These are phyloP conservation scores for Ophiosphaerella narmari DNA, from an alignment of 2,329 filamentous ascomycete species.

Conservation along the genomic window DNA sequence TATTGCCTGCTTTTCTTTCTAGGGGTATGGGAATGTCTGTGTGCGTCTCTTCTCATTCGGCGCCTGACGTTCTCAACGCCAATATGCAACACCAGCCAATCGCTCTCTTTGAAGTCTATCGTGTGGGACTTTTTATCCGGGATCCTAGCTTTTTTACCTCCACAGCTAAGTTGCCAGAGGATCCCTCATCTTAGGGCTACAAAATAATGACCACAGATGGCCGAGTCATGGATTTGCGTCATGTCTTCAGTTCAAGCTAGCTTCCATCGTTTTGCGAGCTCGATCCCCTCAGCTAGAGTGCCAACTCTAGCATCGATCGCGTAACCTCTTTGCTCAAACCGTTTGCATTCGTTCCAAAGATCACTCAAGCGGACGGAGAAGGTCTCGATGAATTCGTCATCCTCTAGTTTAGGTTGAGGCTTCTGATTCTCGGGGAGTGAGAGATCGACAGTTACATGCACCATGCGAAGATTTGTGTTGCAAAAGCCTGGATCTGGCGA, in stretches of 20 bases:
- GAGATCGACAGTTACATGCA: constrained; percentile 76
- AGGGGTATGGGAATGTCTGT: too few relatives aligned
- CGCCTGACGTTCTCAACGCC: too few relatives aligned
- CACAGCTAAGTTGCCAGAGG: too few relatives aligned
- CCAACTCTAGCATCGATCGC: constrained; percentile 80
- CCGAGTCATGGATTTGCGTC: too few relatives aligned
- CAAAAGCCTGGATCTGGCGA: constrained; percentile 48
- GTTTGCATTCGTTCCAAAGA: constrained; percentile 69
- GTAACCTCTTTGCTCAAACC: constrained; percentile 70
- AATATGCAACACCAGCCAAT: too few relatives aligned
- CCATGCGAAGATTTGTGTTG: constrained; percentile 59
- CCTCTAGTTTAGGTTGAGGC: constrained; percentile 71
- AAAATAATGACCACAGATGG: too few relatives aligned
- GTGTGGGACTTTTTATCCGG: too few relatives aligned
- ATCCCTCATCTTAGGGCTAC: too few relatives aligned
- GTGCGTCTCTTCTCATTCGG: too few relatives aligned
- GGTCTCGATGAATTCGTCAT: constrained; percentile 81
- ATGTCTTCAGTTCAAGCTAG: constrained; percentile 14
- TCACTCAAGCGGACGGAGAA: constrained; percentile 69
- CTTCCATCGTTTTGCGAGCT: constrained; percentile 64
- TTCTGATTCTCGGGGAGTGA: constrained; percentile 70
- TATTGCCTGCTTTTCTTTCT: too few relatives aligned
- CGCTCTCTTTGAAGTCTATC: too few relatives aligned
- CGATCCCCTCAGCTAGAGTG: constrained; percentile 77
- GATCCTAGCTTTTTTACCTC: too few relatives aligned